Evolutionary conservation across 2,329 filamentous ascomycete genomes (phyloP), one percentile per base, ranked within the genome.

Genomic region (Paecilomyces sp.): DNA sequence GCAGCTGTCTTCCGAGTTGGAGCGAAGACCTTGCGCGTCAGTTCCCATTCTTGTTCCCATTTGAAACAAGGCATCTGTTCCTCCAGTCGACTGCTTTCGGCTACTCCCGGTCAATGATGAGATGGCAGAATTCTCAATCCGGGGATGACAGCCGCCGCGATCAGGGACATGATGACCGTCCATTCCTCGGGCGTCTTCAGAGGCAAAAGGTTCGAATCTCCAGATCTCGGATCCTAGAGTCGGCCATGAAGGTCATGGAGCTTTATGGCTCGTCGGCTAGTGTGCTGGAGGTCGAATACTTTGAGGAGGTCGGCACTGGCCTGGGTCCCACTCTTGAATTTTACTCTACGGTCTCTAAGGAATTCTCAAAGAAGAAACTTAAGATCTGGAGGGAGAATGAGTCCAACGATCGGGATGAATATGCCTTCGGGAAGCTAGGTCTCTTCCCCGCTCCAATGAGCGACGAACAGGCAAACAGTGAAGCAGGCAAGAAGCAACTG

Each of bases 181-280:
- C 92, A 1, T 96, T 95, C 82, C 80, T 97, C 2, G 94, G 94
- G 13, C 85, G 93, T 51, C 83, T 97, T 1, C 94, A 97, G 73
- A 87, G 94, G 59, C 94, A 99, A 70, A 99, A 99, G 75, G 93
- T 99, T n/a, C 88, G 94, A 53, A 97, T 99, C 62, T 96, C 93
- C 4, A 86, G 94, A 52, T 86, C 86, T n/a, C 92, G 95, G 68
- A 97, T 99, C 54, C 82, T 99, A 7, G 94, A 99, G 72, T 97
- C 94, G 13, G 94, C 94, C 0, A 82, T 97, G 73, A 99, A 99
- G 76, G 94, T 99, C 31, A 97, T 99, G 93, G 93, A 99, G 67
- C 84, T 97, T 2, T 99, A 99, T 68, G 94, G 94, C 0, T 91
- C 91, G n/a, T 96, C 93, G 0, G 91, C 96, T 61, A 97, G 93